A percentile compares a stretch with the other conserved stretches of the same genome.
Evolutionary conservation across 257 asterid genomes (phyloP).

Genomic region (Fraxinus pennsylvanica): DNA sequence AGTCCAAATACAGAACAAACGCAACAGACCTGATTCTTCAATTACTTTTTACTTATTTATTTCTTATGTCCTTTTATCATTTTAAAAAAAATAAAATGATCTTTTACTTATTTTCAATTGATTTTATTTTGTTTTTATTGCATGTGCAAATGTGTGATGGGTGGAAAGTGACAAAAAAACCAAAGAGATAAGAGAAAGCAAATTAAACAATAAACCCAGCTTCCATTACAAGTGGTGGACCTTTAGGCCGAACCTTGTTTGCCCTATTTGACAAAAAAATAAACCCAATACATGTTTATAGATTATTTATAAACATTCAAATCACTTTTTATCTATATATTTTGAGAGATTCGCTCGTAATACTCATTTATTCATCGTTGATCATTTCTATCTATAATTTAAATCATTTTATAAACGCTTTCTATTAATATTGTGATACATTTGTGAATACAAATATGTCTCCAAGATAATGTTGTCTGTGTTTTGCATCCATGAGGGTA

Average conservation of each 20-base stretch:
- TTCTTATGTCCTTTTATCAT: neutral
- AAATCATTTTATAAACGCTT: too few relatives aligned
- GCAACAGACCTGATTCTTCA: neutral
- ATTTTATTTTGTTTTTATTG: constrained; percentile 15
- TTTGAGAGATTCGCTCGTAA: too few relatives aligned
- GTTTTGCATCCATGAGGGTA: too few relatives aligned
- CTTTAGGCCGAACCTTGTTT: neutral
- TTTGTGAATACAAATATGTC: too few relatives aligned
- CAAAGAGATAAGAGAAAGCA: constrained; percentile 13
- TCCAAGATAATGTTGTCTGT: too few relatives aligned
- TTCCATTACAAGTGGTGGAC: neutral
- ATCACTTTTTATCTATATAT: too few relatives aligned
- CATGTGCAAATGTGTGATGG: constrained; percentile 31
- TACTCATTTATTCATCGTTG: too few relatives aligned
- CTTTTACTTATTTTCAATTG: neutral
- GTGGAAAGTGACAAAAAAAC: constrained; percentile 30
- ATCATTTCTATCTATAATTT: too few relatives aligned
- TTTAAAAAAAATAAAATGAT: neutral
- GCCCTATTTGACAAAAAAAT: too few relatives aligned
- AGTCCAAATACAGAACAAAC: neutral
- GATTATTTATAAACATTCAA: too few relatives aligned
- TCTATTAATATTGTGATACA: too few relatives aligned
- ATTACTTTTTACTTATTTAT: neutral
- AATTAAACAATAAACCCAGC: constrained; percentile 20
- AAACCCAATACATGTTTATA: too few relatives aligned